These are phyloP conservation scores for Acanthamoeba triangularis DNA, from an alignment of 208 protist genomes.

Conservation along the genomic window DNA sequence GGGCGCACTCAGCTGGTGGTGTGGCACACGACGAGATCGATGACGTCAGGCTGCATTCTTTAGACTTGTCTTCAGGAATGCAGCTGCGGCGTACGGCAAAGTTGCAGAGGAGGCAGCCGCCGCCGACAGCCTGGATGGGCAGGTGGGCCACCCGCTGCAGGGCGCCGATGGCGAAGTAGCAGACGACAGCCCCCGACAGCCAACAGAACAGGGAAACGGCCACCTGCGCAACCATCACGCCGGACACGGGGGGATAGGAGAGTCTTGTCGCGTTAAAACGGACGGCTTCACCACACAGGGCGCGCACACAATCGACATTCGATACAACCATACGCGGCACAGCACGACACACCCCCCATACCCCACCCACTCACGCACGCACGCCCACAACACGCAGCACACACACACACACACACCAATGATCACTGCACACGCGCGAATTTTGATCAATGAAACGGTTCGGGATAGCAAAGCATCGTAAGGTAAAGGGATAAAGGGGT, in stretches of 20 bases:
- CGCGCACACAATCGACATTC: no score
- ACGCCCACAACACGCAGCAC: background rate
- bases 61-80: background rate
- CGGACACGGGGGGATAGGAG: background rate
- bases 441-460: background rate
- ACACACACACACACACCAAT: background rate
- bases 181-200: background rate
- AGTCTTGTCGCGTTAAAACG: background rate
- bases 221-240: background rate
- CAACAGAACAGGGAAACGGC: slow-evolving; percentile 12
- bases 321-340: no score
- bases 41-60: background rate
- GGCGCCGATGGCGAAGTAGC: background rate
- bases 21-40: background rate
- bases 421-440: background rate
- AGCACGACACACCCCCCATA: background rate
- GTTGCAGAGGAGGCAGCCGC: background rate
- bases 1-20: background rate
- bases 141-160: background rate
- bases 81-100: background rate
- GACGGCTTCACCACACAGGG: no score
- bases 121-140: background rate
- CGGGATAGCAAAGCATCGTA: background rate
- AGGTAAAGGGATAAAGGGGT: background rate
- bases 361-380: background rate